Evolutionary conservation across 495 filamentous ascomycete genomes (phyloP).

Genomic region (Achaetomiella virescens): DNA sequence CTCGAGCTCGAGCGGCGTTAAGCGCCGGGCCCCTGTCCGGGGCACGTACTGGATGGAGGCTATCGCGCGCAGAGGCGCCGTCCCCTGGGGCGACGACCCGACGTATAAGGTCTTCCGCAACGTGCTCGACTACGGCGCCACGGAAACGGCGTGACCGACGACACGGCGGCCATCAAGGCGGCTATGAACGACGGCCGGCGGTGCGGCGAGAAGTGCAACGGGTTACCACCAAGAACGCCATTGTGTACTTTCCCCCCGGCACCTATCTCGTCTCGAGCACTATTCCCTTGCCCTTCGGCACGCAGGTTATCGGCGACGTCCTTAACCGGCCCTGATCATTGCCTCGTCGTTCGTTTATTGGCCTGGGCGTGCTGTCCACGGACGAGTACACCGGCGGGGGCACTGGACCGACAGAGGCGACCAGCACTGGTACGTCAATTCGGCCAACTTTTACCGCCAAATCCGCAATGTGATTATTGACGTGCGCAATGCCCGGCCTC

Average conservation of each 20-base stretch:
- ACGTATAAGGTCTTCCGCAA: conserved; percentile 59
- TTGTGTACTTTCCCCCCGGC: conserved; percentile 70
- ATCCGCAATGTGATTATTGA: conserved; percentile 88
- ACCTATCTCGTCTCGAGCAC: conserved; percentile 61
- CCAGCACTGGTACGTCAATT: conserved; percentile 49
- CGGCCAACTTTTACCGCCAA: conserved; percentile 94
- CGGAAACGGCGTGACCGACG: conserved; percentile 70
- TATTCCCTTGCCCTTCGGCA: conserved; percentile 64
- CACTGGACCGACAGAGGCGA: background rate
- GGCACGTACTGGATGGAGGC: conserved; percentile 3
- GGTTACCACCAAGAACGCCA: conserved; percentile 64
- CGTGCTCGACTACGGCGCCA: conserved; percentile 59
- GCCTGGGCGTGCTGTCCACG: conserved; percentile 80
- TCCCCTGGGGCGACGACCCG: conserved; percentile 50
- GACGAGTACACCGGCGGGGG: conserved; percentile 65
- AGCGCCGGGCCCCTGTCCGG: background rate
- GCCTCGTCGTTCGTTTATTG: conserved; percentile 58
- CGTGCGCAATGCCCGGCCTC: conserved; percentile 25
- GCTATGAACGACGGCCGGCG: conserved; percentile 67
- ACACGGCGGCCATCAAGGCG: conserved; percentile 72
- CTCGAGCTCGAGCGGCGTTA: background rate
- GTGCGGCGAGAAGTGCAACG: conserved; percentile 70
- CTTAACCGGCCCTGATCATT: conserved; percentile 61
- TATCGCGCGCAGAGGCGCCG: conserved; percentile 61
- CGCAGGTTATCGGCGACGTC: conserved; percentile 66